Percentiles rank a stretch among this genome's conserved stretches.
Evolutionary conservation across 73 alveolate species (phyloP).

Genomic region (Paramecium sexaurelia): DNA sequence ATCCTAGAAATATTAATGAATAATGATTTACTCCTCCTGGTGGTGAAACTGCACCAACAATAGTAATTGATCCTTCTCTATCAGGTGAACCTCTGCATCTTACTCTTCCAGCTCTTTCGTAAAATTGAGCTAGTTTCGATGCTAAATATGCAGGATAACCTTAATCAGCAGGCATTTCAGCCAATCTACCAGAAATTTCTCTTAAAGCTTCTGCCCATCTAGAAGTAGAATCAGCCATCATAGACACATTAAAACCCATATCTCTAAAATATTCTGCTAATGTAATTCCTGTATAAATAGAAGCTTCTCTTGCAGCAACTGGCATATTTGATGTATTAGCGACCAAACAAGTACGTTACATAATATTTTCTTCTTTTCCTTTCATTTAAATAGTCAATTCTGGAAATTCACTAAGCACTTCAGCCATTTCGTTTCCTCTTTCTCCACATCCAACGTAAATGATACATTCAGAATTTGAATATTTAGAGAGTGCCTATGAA

Average conservation of each 20-base stretch:
- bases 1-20: constrained; percentile 67
- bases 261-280: constrained; percentile 99
- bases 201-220: constrained; percentile 99
- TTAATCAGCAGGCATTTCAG: constrained; percentile 99
- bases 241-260: constrained; percentile 98
- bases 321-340: constrained; percentile 99
- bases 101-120: constrained; percentile 99
- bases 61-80: constrained; percentile 92
- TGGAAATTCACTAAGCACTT: constrained; percentile 98
- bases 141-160: constrained; percentile 99
- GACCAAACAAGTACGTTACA: constrained; percentile 98
- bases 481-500: constrained; percentile 97
- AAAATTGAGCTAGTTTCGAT: constrained; percentile 95
- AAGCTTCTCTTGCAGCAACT: constrained; percentile 99
- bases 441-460: constrained; percentile 99
- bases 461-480: constrained; percentile 94
- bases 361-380: constrained; percentile 92
- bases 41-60: constrained; percentile 93
- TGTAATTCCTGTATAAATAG: constrained; percentile 97
- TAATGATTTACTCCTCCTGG: constrained; percentile 90
- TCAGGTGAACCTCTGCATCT: constrained; percentile 98
- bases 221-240: constrained; percentile 99
- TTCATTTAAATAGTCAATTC: constrained; percentile 87
- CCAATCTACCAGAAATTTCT: constrained; percentile 99
- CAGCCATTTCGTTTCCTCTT: constrained; percentile 99